A percentile compares a stretch with the other conserved stretches of the same genome.
Evolutionary conservation across 805 yeast species (phyloP).

Genomic region (Candida gorgasii): DNA sequence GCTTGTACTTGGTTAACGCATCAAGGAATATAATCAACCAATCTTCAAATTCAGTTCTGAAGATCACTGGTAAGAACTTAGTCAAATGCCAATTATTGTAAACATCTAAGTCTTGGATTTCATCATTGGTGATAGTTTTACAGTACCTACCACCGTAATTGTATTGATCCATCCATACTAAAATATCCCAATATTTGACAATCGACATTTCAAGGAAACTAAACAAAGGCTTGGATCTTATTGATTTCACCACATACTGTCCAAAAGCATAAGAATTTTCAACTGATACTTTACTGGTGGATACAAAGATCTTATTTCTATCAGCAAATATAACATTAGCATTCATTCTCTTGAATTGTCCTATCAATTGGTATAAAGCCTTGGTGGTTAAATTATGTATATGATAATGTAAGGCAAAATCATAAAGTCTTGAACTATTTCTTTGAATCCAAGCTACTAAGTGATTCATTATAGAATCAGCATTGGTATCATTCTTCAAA

Average conservation of each 20-base stretch:
- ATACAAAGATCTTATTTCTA: slow-evolving; percentile 68
- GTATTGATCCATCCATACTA: slow-evolving; percentile 92
- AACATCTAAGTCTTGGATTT: slow-evolving; percentile 48
- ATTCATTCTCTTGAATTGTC: slow-evolving; percentile 80
- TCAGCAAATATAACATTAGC: slow-evolving; percentile 78
- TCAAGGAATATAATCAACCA: slow-evolving; percentile 82
- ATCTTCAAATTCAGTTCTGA: slow-evolving; percentile 81
- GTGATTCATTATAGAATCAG: slow-evolving; percentile 80
- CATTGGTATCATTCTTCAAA: slow-evolving; percentile 59
- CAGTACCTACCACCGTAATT: slow-evolving; percentile 79
- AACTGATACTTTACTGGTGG: slow-evolving; percentile 74
- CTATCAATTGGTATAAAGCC: slow-evolving; percentile 74
- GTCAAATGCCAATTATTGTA: slow-evolving; percentile 77
- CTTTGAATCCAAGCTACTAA: slow-evolving; percentile 87
- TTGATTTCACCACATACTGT: slow-evolving; percentile 74
- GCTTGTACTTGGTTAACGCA: slow-evolving; percentile 58
- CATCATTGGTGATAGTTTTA: slow-evolving; percentile 43
- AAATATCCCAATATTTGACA: slow-evolving; percentile 83
- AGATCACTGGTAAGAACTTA: slow-evolving; percentile 68
- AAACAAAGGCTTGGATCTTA: slow-evolving; percentile 79
- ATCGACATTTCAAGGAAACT: slow-evolving; percentile 76
- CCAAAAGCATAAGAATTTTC: slow-evolving; percentile 91
- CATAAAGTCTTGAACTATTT: slow-evolving; percentile 71
- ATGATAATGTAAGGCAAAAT: slow-evolving; percentile 78
- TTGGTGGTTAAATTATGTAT: slow-evolving; percentile 84